Evolutionary conservation across 305 asterid genomes (phyloP), one percentile per base, ranked within the genome.

Genomic region (Solanum aculeatissimum): DNA sequence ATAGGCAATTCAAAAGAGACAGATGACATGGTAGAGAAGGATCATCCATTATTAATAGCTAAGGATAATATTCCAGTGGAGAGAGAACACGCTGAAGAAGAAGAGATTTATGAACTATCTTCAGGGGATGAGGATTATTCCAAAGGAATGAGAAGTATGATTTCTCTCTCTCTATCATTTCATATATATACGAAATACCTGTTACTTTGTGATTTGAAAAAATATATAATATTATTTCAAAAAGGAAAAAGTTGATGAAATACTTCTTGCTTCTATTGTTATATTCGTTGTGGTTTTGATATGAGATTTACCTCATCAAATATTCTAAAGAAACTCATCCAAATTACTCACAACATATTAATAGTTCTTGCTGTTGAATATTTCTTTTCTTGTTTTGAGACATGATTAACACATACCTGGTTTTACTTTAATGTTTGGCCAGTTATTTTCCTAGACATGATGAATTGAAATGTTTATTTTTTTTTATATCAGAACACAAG

Each of bases 71-170:
- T 87, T 15, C 81, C 69, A 51, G 90, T 85, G 80, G 92, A 87
- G 83, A 89, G 75, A 83, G 90, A 58, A 83, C 89, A 87, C 72
- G 84, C 83, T 83, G 85, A 58, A 51, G 92, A 85, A 80, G 91
- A 90, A 77, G 98, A 92, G 80, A 89, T 91, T n/a, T 92, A 91
- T 90, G 91, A 92, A 89, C 91, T 97, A 87, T 92, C 96, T 82
- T 95, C 98, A 9, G 98, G 98, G 40, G 98, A 94, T 63, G 98
- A 97, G 86, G 94, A 92, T 84, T 83, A 80, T 86, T 90, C 94
- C 1, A 92, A 88, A 87, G 99, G 99, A 92, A 91, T 95, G 98
- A 91, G 85, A 91, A 95, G 99, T 97, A 94, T 49, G 97, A 43
- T 16, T 85, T 74, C 16, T 62, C 10, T 68, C 9, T 19, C 43